Evolutionary conservation across 2,329 filamentous ascomycete species (phyloP), one percentile per base, ranked within the genome.

Genomic region (Ophiostoma quercus): DNA sequence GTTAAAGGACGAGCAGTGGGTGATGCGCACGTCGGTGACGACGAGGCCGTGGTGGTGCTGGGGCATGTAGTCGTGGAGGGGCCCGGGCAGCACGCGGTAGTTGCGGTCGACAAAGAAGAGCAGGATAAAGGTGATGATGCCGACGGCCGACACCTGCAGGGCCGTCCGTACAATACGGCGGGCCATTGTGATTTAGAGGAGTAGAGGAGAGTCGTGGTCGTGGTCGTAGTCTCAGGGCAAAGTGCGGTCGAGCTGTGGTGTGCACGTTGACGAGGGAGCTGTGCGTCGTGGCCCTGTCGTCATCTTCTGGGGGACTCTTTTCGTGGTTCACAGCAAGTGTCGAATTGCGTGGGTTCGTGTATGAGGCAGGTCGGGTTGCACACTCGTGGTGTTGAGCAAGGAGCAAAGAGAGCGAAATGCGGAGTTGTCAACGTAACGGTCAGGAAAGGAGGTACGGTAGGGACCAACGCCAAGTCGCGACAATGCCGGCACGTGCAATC

Each of bases 31-130:
- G 80, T 97, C 94, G 77, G 92, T 96, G 75, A 97, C 87, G 76
- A 96, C 88, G 71, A 90, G 85, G 73, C 93, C 93, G 62, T 91
- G 87, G 77, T 96, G 91, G 79, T 97, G 93, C 72, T 88, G 87
- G 34, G 94, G 94, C 76, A 96, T 88, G 79, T 94, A 92, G 78
- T 88, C 90, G 83, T 97, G 94, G 74, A 97, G 90, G 71, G 90
- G 87, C 76, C 89, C 88, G 60, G 94, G 94, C 47, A 97, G 87
- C 71, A 97, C 90, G 74, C 91, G 87, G 82, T 95, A 96, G 78
- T 90, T 92, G 77, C 89, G 91, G 81, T 97, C 94, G 82, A 97
- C 88, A 78, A 96, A 85, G 79, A 94, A 88, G 74, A 93, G 80
- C 75, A 94, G 80, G 75, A 94, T 77, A 74, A 94, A 82, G 74